Percentiles rank a stretch among this genome's conserved stretches.
Evolutionary conservation across 768 basidiomycete species (phyloP).

Genomic region (Tricholoma flavovirens): DNA sequence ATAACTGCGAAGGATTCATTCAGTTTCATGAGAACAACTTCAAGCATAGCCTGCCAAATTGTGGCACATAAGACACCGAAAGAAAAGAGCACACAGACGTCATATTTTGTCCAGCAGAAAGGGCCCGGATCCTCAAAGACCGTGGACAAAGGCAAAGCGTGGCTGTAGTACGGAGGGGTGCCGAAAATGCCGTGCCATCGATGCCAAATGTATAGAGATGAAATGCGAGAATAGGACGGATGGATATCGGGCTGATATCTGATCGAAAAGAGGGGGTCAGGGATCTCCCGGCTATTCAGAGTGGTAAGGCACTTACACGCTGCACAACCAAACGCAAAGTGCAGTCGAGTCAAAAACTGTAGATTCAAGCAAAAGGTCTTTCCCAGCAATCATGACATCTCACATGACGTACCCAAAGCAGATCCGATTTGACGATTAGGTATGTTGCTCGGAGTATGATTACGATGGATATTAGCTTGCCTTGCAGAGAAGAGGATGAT

Average conservation of each 20-base stretch:
- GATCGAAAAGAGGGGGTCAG: constrained; percentile 8
- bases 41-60: background rate
- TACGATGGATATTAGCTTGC: background rate
- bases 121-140: background rate
- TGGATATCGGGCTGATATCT: background rate
- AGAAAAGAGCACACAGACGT: background rate
- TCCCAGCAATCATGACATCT: background rate
- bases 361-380: background rate
- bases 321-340: background rate
- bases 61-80: background rate
- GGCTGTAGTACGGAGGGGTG: background rate
- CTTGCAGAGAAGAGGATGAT: background rate
- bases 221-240: background rate
- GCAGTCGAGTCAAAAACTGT: background rate
- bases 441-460: background rate
- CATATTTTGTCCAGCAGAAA: background rate
- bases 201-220: background rate
- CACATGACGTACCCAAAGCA: background rate
- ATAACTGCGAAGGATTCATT: background rate
- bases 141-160: background rate
- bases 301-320: background rate
- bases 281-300: background rate
- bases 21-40: background rate
- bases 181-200: background rate
- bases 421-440: background rate